Base-by-base conservation (phyloP, 176 grass and related monocot genomes). In the Thalia dealbata region DNA sequence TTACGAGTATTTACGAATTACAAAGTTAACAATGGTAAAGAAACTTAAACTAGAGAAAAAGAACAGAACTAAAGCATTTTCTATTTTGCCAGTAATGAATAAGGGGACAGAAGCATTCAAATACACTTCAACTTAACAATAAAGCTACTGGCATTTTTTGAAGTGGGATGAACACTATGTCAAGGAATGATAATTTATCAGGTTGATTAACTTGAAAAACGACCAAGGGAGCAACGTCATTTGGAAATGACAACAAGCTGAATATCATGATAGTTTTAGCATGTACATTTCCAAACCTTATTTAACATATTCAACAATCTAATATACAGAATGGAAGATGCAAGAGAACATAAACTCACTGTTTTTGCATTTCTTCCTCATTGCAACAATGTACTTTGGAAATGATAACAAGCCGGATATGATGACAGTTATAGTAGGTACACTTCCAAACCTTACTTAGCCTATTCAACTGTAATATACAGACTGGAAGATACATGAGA, bases 351-450 rank as follows among this genome's bases (percentile, higher is more conserved):
- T 68, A 29, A 73, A 75, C 87, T 60, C 83, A 99, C 90, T 69
- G 23, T 84, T 86, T 67, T 93, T 85, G n/a, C 77, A 78, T 76
- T 56, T 93, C 90, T 78, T 99, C 95, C 25, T 93, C 95, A 23
- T 99, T 85, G 73, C 90, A 91, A 80, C 72, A n/a, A n/a, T n/a
- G n/a, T n/a, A n/a, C n/a, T 48, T 13, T 13, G 11, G 45, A 48
- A 48, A 38, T 2, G 32, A 38, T 4, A 38, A 38, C 32, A 38
- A 1, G 32, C 1, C 32, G 32, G 4, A 38, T 38, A 38, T 38
- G 45, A 48, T 48, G 45, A 48, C 11, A 48, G 6, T 10, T 48
- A 8, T 48, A 13, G 32, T 4, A 48, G 6, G 11, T 48, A 48
- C 5, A 48, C 6, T 48, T 48, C 11, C 45, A 48, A 48, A 48